phyloP scores from a whole-genome alignment of 2,329 filamentous ascomycete species.

The Diplocarpon rosae region DNA sequence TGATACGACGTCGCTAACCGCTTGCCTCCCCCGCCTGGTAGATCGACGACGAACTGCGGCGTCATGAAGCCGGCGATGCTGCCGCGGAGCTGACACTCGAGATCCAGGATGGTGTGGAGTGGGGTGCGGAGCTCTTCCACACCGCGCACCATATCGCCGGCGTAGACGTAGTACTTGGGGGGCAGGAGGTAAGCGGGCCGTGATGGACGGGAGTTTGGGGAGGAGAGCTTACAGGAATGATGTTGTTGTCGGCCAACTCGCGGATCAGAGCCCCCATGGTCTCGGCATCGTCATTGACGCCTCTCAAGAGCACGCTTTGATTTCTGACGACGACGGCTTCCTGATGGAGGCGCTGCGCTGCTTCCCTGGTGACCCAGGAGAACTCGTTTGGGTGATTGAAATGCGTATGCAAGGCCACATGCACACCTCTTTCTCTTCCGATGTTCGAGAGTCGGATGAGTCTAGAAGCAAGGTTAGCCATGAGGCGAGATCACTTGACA shows the following conservation, averaged over 20 bases:
- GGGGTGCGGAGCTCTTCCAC: conserved; percentile 53
- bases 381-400: conserved; percentile 54
- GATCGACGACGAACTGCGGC: conserved; percentile 51
- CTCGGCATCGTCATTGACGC: conserved; percentile 43
- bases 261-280: conserved; percentile 45
- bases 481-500: no score
- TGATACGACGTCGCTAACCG: conserved; percentile 42
- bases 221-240: conserved; percentile 39
- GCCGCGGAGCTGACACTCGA: conserved; percentile 47
- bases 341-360: conserved; percentile 39
- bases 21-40: conserved; percentile 54
- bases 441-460: conserved; percentile 40
- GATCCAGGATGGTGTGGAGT: conserved; percentile 43
- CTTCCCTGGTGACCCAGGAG: conserved; percentile 45
- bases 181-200: neutral
- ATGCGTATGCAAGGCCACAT: conserved; percentile 52
- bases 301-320: conserved; percentile 47
- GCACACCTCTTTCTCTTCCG: conserved; percentile 43
- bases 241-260: conserved; percentile 42
- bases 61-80: conserved; percentile 52
- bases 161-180: conserved; percentile 52
- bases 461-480: no score
- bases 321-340: conserved; percentile 46
- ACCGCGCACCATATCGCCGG: conserved; percentile 50
- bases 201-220: neutral